These are phyloP conservation scores for Ceratorhiza oryzae-sativae DNA, from an alignment of 1,284 basidiomycete genomes.

Conservation along the genomic window DNA sequence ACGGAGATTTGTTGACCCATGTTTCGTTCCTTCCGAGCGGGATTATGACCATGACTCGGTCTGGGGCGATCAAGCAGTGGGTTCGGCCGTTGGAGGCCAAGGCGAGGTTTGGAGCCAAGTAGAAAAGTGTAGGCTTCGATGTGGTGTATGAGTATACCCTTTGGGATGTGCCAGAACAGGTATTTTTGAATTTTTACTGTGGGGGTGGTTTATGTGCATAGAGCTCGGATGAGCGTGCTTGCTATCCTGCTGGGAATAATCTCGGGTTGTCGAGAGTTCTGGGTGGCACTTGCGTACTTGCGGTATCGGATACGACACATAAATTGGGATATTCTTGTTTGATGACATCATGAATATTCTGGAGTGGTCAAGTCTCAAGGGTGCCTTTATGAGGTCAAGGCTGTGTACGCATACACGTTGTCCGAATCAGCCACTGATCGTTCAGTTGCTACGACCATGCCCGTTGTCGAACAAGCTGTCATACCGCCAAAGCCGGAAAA, in stretches of 20 bases:
- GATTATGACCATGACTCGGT: slow-evolving; percentile 76
- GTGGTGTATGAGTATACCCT: neutral
- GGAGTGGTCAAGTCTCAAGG: neutral
- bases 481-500: slow-evolving; percentile 6
- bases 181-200: neutral
- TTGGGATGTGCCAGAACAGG: neutral
- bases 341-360: neutral
- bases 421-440: neutral
- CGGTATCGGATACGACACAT: too few relatives aligned
- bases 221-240: too few relatives aligned
- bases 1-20: slow-evolving; percentile 70
- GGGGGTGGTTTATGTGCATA: too few relatives aligned
- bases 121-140: neutral
- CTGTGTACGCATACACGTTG: neutral
- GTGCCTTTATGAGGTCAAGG: too few relatives aligned
- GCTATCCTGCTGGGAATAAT: too few relatives aligned
- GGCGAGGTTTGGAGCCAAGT: slow-evolving; percentile 21
- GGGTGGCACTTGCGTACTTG: too few relatives aligned
- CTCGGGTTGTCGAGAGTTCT: too few relatives aligned
- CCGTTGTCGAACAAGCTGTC: neutral
- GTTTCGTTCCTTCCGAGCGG: slow-evolving; percentile 75
- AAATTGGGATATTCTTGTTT: neutral
- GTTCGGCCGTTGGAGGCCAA: slow-evolving; percentile 65
- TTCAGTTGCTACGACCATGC: neutral
- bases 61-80: slow-evolving; percentile 82